Evolutionary conservation across 179 eudicot species (phyloP), one percentile per base, ranked within the genome.

Genomic region (Carnegiea gigantea): DNA sequence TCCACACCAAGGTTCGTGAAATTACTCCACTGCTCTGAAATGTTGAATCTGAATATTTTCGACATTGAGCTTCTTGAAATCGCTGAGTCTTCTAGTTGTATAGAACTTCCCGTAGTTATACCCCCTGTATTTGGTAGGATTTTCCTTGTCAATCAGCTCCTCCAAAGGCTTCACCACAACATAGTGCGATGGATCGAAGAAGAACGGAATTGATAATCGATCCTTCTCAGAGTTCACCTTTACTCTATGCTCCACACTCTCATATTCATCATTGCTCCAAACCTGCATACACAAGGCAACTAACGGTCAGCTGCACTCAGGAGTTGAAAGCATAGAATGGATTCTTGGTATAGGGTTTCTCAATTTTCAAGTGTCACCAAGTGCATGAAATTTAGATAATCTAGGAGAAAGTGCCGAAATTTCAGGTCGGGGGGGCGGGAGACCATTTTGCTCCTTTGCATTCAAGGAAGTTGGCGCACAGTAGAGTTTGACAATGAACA

Each of bases 181-280:
- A 76, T 83, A 71, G 49, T 86, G 90, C 1, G 88, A 83, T 0
- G 90, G 89, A 51, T 83, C 80, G 67, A 83, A 86, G 86, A 85
- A 82, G 77, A 81, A 85, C 0, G 88, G 84, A 44, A 86, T 80
- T 17, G 89, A 89, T 28, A 86, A 53, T 49, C 90, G 82, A 20
- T 57, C 92, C 78, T 48, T 88, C 17, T 77, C 78, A 0, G 87
- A 76, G 72, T 88, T 89, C 46, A 80, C 86, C 72, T 38, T 85
- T 44, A 77, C 90, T 72, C 92, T 80, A 72, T 89, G 90, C 83
- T 88, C 90, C 82, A 88, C 88, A 49, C 92, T 89, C 80, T 89
- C 84, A 14, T 88, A 89, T 83, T 76, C 78, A 73, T 83, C 90
- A 24, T 88, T 89, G 85, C 88, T 89, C 92, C 92, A 89, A 54